Conservation (phyloP, 1,284 basidiomycete genomes). For the Fomitiporia mediterranea region DNA sequence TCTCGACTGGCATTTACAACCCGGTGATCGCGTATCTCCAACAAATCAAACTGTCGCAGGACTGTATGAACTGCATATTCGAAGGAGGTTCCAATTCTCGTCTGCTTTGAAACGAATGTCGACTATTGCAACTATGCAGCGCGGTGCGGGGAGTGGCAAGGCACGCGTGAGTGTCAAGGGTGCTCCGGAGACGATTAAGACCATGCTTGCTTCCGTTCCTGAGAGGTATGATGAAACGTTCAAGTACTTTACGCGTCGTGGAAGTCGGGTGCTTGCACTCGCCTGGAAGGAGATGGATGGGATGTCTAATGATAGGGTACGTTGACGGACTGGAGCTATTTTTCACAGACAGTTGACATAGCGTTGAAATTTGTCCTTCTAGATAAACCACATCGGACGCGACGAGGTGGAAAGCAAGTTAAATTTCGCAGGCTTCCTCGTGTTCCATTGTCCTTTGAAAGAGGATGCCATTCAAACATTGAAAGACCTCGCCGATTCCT, state of each 20-base stretch:
- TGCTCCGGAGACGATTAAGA: slow-evolving; percentile 90
- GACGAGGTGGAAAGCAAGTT: slow-evolving; percentile 76
- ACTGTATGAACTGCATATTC: slow-evolving; percentile 58
- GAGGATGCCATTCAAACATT: slow-evolving; percentile 84
- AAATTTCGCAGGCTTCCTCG: slow-evolving; percentile 85
- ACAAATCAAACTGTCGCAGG: slow-evolving; percentile 34
- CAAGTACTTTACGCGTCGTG: slow-evolving; percentile 88
- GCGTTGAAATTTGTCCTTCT: slow-evolving; percentile 13
- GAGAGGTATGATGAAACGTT: slow-evolving; percentile 85
- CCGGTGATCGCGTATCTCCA: slow-evolving; percentile 40
- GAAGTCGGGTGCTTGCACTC: slow-evolving; percentile 87
- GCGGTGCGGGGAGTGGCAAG: slow-evolving; percentile 41
- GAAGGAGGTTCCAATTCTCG: slow-evolving; percentile 93
- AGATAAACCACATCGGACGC: slow-evolving; percentile 83
- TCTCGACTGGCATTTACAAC: slow-evolving; percentile 85
- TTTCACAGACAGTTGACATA: background rate
- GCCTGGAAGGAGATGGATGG: slow-evolving; percentile 78
- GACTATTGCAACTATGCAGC: slow-evolving; percentile 71
- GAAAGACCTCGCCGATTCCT: slow-evolving; percentile 91
- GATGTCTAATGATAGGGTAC: slow-evolving; percentile 55
- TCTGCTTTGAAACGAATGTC: slow-evolving; percentile 96
- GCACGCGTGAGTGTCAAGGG: slow-evolving; percentile 80
- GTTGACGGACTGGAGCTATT: slow-evolving; percentile 31
- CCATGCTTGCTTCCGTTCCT: slow-evolving; percentile 75
- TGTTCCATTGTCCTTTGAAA: slow-evolving; percentile 96